Evolutionary conservation across 1,139 yeast species (phyloP), one percentile per base, ranked within the genome.

Genomic region (Protomyces lactucae-debilis): DNA sequence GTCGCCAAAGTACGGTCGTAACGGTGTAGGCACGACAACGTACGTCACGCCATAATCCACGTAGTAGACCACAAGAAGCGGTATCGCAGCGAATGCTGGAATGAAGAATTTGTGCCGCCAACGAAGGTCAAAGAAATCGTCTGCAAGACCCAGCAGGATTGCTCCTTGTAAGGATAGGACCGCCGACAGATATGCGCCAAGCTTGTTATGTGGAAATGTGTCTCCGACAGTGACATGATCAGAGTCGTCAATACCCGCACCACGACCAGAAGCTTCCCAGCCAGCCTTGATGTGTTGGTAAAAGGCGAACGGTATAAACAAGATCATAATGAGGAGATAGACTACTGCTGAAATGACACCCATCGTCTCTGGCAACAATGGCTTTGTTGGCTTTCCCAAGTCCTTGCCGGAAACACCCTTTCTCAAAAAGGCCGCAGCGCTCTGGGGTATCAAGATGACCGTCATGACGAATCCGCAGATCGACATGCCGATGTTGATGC

Each of bases 51-150:
- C 95, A 75, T 89, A 93, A 75, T 93, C 98, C 65, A 92, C 93
- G 71, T 89, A 91, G 76, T 93, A 93, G 2, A 93, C 97, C 36
- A 93, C 84, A 67, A 93, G 79, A 71, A 95, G 79, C 3, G 99
- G 99, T 60, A 93, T 85, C 0, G 96, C 86, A 0, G 97, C 97
- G 65, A 95, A 84, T 0, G 97, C 97, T 0, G 99, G 99, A 70
- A 93, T 75, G 72, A 93, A 90, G 76, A 93, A 90, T 79, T 93
- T 93, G 77, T 93, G 96, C 73, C 99, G 81, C 99, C 99, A 93
- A 70, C 97, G 83, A 68, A 93, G 85, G 75, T 93, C 99, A 73
- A 93, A 93, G 71, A 93, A 79, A 76, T 93, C 99, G 74, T 93
- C 99, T 61, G 95, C 88, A 35, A 93, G 81, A 0, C 99, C 99